Conservation (phyloP, 495 filamentous ascomycete genomes). For the Beverwykella pulmonaria region DNA sequence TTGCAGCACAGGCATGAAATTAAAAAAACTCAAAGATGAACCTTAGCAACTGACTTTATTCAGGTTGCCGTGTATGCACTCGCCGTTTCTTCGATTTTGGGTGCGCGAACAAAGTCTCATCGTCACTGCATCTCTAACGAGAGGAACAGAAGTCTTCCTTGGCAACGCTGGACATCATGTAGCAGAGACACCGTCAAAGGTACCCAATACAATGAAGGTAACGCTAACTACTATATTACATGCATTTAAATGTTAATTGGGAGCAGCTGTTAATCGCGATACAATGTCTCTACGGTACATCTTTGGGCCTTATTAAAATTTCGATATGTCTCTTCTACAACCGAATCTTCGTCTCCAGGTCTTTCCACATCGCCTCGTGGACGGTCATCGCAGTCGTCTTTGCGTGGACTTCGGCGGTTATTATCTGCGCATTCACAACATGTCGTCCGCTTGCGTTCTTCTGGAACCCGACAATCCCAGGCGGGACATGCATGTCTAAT, state of each 20-base stretch:
- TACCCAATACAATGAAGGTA: slow-evolving; percentile 6
- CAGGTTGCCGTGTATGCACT: slow-evolving; percentile 18
- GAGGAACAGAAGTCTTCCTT: slow-evolving; percentile 6
- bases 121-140: not conserved
- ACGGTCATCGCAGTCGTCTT: slow-evolving; percentile 2
- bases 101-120: not conserved
- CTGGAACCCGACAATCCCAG: slow-evolving; percentile 22
- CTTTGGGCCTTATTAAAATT: slow-evolving; percentile 17
- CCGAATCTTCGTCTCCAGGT: slow-evolving; percentile 17
- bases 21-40: not conserved
- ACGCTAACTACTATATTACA: not conserved
- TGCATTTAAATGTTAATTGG: not conserved
- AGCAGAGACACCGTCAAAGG: slow-evolving; percentile 8
- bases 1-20: slow-evolving; percentile 7
- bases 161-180: slow-evolving; percentile 14
- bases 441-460: slow-evolving; percentile 22
- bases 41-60: not conserved
- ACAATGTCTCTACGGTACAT: slow-evolving; percentile 15
- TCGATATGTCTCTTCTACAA: slow-evolving; percentile 28
- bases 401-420: slow-evolving; percentile 1
- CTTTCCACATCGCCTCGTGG: slow-evolving; percentile 15
- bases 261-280: slow-evolving; percentile 8
- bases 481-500: not conserved
- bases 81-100: slow-evolving; percentile 4
- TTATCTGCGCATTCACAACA: slow-evolving; percentile 16